Percentiles rank a stretch among this genome's conserved stretches.
Conservation (phyloP, 352 stramenopile species). For the Phytophthora litchii region DNA sequence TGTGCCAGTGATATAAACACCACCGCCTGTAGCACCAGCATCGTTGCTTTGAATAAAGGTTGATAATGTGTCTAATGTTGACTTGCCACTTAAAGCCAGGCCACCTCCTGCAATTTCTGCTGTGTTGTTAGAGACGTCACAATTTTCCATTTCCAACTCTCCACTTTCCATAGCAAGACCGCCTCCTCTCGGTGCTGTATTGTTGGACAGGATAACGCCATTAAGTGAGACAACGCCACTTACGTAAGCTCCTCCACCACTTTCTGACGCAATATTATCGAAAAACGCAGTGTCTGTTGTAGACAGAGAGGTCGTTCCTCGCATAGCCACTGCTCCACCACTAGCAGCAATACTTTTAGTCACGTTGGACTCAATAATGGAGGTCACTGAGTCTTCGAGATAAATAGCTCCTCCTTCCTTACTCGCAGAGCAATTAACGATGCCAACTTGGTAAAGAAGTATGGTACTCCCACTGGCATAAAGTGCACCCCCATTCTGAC, state of each 20-base stretch:
- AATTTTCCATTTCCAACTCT: conserved; percentile 16
- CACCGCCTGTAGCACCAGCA: conserved; percentile 17
- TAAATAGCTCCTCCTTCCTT: conserved; percentile 42
- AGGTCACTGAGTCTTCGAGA: conserved; percentile 20
- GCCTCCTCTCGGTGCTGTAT: conserved; percentile 24
- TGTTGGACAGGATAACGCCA: conserved; percentile 10
- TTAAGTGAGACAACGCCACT: conserved; percentile 17
- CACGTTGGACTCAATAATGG: conserved; percentile 30
- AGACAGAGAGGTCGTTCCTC: conserved; percentile 13
- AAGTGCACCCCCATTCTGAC: conserved; percentile 33
- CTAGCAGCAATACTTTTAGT: conserved; percentile 24
- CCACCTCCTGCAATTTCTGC: conserved; percentile 22
- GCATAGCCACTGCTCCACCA: conserved; percentile 36
- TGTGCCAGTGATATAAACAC: conserved; percentile 20
- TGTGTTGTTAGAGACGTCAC: conserved; percentile 16
- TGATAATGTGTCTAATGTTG: neutral
- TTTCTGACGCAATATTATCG: conserved; percentile 28
- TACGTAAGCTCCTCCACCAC: conserved; percentile 26
- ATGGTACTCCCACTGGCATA: conserved; percentile 24
- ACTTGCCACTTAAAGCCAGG: conserved; percentile 12
- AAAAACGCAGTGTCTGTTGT: conserved; percentile 6
- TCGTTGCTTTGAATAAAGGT: conserved; percentile 23
- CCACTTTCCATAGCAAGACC: conserved; percentile 28
- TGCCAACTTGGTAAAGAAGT: conserved; percentile 16
- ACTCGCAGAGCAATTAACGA: conserved; percentile 18